Evolutionary conservation across 2,329 filamentous ascomycete species (phyloP), one percentile per base, ranked within the genome.

Genomic region (Colletotrichum musae): DNA sequence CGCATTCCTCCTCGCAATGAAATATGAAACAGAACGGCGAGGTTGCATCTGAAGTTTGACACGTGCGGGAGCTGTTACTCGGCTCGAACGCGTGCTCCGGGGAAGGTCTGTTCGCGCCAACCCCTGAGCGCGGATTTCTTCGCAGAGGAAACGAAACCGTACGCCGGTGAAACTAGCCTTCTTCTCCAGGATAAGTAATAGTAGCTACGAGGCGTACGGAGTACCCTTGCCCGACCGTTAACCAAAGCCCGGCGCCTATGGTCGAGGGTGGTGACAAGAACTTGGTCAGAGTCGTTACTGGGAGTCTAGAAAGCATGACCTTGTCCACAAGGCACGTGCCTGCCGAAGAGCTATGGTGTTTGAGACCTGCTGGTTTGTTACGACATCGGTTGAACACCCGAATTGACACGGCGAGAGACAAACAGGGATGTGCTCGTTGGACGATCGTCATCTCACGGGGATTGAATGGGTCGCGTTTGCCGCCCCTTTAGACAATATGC

Each of bases 331-430:
- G 36, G 51, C 43, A 47, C 51, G 51, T 66, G 56, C 51, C 13
- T n/a, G 39, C 7, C 26, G 43, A 41, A 13, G 26, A 52, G 36
- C 51, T 51, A 10, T 36, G 32, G 32, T 36, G 47, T 58, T 58
- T 60, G 48, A 43, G 26, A 41, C 48, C 66, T 61, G n/a, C 16
- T 43, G 5, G 50, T 58, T 36, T 48, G 50, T 47, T 48, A 54
- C 54, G 45, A 67, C 67, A 66, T 70, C 45, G 43, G 67, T 52
- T 57, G 67, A 70, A 70, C 67, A 66, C 56, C 63, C 43, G 39
- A 54, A 7, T 18, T 52, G 32, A 60, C 43, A 45, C 10, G 32
- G 21, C 45, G 50, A 24, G 24, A 48, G 43, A 15, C 48, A 48
- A 52, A 45, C 61, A 65, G 36, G 66, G 66, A 36, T 69, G 32